Base-by-base conservation (phyloP, 495 filamentous ascomycete species). In the Entonaema liquescens region DNA sequence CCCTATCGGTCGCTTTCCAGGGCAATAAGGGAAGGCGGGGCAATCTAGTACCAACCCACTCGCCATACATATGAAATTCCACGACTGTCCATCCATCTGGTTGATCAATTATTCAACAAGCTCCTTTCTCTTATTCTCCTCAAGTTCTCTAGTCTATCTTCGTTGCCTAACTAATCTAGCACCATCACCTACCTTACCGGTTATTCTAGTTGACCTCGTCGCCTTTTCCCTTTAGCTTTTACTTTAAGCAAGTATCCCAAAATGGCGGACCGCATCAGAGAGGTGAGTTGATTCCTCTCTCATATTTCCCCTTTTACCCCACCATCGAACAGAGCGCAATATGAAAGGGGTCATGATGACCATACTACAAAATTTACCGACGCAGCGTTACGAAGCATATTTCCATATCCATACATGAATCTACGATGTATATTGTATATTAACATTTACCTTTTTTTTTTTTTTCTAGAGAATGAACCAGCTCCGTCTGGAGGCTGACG, bases 401-500 rank as follows among this genome's bases (percentile, higher is more conserved):
- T 21, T 55, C 55, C 35, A 63, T 68, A 66, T 71, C 7, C 66
- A 59, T 17, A 38, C 35, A 52, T 29, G 64, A 23, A 56, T 71
- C 11, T 57, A 38, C 36, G 12, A 54, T 19, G 25, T n/a, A 60
- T 54, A 38, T n/a, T n/a, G n/a, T n/a, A 70, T 63, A 55, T 67
- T 73, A 65, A 74, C 77, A 71, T 68, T 60, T 56, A 21, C 59
- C 29, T 67, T 33, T 19, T 12, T 31, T 33, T 19, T 12, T 31
- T 33, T 19, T 12, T 7, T 44, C 17, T 74, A 99, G 95, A 93
- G 92, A 91, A 93, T 99, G 92, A 90, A 88, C 84, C 83, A 88
- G 78, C 92, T 99, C 84, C 95, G 95, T 79, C 77, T 93, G 76
- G 93, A 98, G 89, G 92, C 93, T 72, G 95, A 99, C 75, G 90